Evolutionary conservation across 148 eudicot species (phyloP), one percentile per base, ranked within the genome.

Genomic region (Chenopodium formosanum): DNA sequence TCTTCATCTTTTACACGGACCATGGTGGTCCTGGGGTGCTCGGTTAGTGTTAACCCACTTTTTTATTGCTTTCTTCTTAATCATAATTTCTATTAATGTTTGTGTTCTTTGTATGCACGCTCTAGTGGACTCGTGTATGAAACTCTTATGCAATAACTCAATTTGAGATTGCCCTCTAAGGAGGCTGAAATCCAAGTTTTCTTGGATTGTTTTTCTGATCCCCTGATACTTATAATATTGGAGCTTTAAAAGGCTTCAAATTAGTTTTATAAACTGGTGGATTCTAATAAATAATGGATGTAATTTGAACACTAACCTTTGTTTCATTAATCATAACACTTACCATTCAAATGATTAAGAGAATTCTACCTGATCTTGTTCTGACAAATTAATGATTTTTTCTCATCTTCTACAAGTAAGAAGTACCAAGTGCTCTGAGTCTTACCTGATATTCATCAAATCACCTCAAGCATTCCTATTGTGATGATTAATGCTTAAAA

Each of bases 11-110:
- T 68, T 88, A 88, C 78, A 31, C 85, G 1, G 90, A 88, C 53
- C 90, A 88, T 82, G 90, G 90, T 19, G 90, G 88, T 50, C 80
- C 90, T 80, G 90, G 90, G 63, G 84, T 88, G 2, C 85, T 88
- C 25, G 90, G 90, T 87, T 56, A 78, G 89, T 80, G 53, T 2
- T 53, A 16, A 19, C 40, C 9, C 56, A 17, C 20, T 40, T 65
- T 48, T 20, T 8, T 79, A 52, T 81, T 44, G 14, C 14, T 10
- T n/a, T 9, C 31, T 2, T 73, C 9, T 31, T 44, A 12, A n/a
- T 64, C 31, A 34, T 20, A 14, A 63, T 50, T 27, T n/a, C 44
- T 66, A 22, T 16, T 20, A 71, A 37, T 62, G 69, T 16, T 16
- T 25, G n/a, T 9, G 40, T 23, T 63, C 14, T 71, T 44, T 58